Evolutionary conservation across 208 protist species (phyloP), one percentile per base, ranked within the genome.

Genomic region (Trypanosoma lewisi): DNA sequence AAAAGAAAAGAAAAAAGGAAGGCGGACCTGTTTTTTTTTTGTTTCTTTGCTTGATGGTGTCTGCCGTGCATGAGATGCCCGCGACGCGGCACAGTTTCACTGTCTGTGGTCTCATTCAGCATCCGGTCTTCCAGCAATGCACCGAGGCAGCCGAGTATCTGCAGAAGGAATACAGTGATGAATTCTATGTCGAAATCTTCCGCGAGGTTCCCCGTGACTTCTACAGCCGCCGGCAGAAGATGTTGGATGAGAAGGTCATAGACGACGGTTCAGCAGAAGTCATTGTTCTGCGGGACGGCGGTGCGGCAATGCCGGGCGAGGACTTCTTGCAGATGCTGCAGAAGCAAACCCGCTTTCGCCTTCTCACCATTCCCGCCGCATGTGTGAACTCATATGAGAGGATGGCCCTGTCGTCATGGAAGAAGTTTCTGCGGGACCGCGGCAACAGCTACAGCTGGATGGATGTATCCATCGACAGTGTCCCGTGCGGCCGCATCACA

Each of bases 401-500:
- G 17, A 77, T 64, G 37, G 87, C 88, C 2, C 47, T 63, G 44
- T 21, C 47, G 4, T 65, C 77, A 39, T 95, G 85, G 83, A 71
- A 67, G 16, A 37, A 60, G 12, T 94, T 83, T 64, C 72, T 96
- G 9, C 70, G 71, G 8, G 59, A 73, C 6, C 78, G 84, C 5
- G 87, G 77, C 28, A 81, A 88, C 25, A 72, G 73, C 47, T 96
- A 94, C 76, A 83, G 77, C 70, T 96, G 87, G 87, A 83, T 96
- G 72, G 60, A 78, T 2, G 73, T 96, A 11, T 39, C 56, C 12
- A 70, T 93, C 19, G 74, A 60, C 50, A 70, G 44, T 21, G 39
- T 56, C 1, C n/a, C 45, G 1, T 51, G 64, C 14, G 80, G 81
- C 4, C 59, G 87, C 14, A 81, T 98, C 33, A 85, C 78, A 27